These are phyloP conservation scores for Botryotinia calthae DNA, from an alignment of 2,329 filamentous ascomycete species.

Conservation along the genomic window DNA sequence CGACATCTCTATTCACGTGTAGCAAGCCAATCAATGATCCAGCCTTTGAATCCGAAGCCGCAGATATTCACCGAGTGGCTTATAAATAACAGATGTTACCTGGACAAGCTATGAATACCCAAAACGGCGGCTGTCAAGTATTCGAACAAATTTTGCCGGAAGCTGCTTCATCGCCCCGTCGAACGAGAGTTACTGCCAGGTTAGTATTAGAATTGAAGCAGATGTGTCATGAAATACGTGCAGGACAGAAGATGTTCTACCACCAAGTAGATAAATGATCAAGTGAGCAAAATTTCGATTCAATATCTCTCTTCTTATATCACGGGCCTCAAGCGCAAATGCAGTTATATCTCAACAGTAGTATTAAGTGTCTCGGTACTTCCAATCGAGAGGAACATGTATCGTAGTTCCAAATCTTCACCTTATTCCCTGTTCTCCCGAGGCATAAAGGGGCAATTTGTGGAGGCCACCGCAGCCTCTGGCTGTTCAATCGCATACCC, in stretches of 20 bases:
- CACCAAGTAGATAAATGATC: background rate
- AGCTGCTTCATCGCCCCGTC: background rate
- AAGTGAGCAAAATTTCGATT: background rate
- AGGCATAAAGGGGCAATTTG: slow-evolving; percentile 15
- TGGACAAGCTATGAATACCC: background rate
- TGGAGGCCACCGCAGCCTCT: background rate
- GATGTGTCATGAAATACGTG: background rate
- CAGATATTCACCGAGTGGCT: background rate
- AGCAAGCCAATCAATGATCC: background rate
- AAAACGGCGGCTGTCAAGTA: background rate
- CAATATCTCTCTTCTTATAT: background rate
- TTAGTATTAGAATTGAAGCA: background rate
- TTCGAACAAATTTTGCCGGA: background rate
- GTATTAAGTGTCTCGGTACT: background rate
- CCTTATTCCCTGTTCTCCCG: slow-evolving; percentile 9
- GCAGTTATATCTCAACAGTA: background rate
- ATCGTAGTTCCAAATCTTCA: background rate
- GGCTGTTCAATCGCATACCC: slow-evolving; percentile 9
- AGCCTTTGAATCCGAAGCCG: background rate
- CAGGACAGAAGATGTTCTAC: background rate
- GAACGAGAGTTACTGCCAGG: background rate
- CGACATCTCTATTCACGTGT: background rate
- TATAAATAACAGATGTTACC: background rate
- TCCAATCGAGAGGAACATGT: background rate
- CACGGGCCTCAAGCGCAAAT: background rate